These are phyloP conservation scores for Trichoderma lentiforme DNA, from an alignment of 2,329 filamentous ascomycete genomes.

Conservation along the genomic window DNA sequence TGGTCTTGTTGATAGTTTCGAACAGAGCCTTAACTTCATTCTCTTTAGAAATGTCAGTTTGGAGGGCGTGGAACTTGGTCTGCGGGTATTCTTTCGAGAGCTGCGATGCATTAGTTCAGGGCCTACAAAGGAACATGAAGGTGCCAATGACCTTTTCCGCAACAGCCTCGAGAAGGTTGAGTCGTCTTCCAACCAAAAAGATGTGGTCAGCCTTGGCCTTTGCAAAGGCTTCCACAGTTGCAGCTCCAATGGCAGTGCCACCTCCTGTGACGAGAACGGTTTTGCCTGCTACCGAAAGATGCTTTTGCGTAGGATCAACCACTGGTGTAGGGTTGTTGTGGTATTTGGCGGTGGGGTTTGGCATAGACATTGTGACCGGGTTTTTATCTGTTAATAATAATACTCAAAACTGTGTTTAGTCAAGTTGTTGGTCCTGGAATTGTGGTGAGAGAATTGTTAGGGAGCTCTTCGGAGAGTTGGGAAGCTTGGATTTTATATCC, in stretches of 20 bases:
- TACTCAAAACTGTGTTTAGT: background rate
- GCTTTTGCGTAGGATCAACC: background rate
- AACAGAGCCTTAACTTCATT: background rate
- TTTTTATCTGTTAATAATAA: background rate
- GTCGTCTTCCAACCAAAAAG: background rate
- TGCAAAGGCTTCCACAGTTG: constrained; percentile 2
- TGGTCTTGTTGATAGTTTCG: background rate
- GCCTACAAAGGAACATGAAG: too few relatives aligned
- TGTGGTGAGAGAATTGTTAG: background rate
- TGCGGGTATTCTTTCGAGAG: background rate
- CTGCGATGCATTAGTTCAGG: background rate
- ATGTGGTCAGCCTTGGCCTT: constrained; percentile 1
- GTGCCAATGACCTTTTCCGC: background rate
- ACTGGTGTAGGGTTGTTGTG: background rate
- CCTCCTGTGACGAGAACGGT: background rate
- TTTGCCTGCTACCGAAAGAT: background rate
- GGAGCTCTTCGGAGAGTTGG: background rate
- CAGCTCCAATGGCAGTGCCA: background rate
- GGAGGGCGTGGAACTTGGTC: background rate
- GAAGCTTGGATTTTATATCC: background rate
- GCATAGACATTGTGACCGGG: background rate
- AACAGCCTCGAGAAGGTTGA: background rate
- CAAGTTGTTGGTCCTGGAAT: background rate
- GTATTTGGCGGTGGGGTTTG: background rate
- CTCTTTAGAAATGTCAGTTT: background rate